These are phyloP conservation scores for Chenopodium formosanum DNA, from an alignment of 148 eudicot species.

Conservation along the genomic window DNA sequence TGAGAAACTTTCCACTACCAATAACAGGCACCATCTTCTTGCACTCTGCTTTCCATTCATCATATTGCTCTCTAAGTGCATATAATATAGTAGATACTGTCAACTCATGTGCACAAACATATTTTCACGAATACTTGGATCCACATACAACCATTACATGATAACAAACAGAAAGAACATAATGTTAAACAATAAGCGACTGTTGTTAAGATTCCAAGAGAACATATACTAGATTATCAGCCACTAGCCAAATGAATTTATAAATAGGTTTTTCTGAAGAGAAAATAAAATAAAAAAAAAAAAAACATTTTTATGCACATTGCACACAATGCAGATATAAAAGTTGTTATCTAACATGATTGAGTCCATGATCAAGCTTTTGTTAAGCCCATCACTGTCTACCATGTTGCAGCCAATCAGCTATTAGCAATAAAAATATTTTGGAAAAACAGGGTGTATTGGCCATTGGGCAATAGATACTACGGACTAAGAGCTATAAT, in stretches of 20 bases:
- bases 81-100: conserved; percentile 22
- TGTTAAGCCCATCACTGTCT: neutral
- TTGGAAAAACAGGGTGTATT: too few relatives aligned
- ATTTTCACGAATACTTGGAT: neutral
- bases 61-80: conserved; percentile 77
- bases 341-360: too few relatives aligned
- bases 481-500: conserved; percentile 12
- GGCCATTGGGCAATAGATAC: neutral
- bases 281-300: neutral
- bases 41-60: conserved; percentile 77
- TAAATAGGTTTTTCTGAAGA: neutral
- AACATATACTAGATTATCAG: neutral
- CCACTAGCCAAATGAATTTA: neutral
- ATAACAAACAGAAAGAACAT: neutral
- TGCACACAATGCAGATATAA: neutral
- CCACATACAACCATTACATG: neutral
- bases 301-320: neutral
- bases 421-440: neutral
- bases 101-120: conserved; percentile 15
- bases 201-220: neutral
- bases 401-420: neutral
- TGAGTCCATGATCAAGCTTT: neutral
- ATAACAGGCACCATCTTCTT: conserved; percentile 72
- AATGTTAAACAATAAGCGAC: conserved; percentile 1
- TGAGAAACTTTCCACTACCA: conserved; percentile 73